Conservation (phyloP, 805 yeast species). For the Spathaspora sp. region DNA sequence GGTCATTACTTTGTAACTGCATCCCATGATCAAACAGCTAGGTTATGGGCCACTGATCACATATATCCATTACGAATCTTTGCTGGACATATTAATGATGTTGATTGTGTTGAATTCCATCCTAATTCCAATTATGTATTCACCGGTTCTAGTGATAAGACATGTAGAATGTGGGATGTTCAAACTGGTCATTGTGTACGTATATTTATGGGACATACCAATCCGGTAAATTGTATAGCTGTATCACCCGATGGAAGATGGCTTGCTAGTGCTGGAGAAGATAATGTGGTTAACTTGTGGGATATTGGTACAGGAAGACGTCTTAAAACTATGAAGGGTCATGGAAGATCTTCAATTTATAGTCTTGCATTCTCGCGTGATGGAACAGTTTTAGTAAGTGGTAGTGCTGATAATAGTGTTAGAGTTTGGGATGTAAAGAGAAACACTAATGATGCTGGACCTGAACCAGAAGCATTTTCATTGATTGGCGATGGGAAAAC, state of each 20-base stretch:
- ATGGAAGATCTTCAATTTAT: conserved; percentile 82
- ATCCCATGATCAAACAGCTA: conserved; percentile 95
- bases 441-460: conserved; percentile 75
- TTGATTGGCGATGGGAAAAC: conserved; percentile 11
- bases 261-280: conserved; percentile 95
- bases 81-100: conserved; percentile 97
- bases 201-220: conserved; percentile 87
- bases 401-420: conserved; percentile 89
- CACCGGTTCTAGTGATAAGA: conserved; percentile 94
- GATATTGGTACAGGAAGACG: conserved; percentile 90
- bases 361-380: conserved; percentile 82
- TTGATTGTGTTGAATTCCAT: conserved; percentile 91
- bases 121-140: conserved; percentile 93
- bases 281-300: conserved; percentile 84
- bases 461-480: conserved; percentile 69
- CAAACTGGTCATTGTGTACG: conserved; percentile 85
- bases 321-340: conserved; percentile 90
- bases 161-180: conserved; percentile 98
- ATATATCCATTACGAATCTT: conserved; percentile 92
- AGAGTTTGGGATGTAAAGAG: conserved; percentile 94
- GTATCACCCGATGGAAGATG: conserved; percentile 97
- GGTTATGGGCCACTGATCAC: conserved; percentile 97
- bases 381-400: conserved; percentile 84
- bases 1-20: conserved; percentile 99
- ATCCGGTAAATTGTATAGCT: conserved; percentile 80